A percentile compares a stretch with the other conserved stretches of the same genome.
These are phyloP conservation scores for Fragaria iinumae DNA, from an alignment of 306 rosid species.

Conservation along the genomic window DNA sequence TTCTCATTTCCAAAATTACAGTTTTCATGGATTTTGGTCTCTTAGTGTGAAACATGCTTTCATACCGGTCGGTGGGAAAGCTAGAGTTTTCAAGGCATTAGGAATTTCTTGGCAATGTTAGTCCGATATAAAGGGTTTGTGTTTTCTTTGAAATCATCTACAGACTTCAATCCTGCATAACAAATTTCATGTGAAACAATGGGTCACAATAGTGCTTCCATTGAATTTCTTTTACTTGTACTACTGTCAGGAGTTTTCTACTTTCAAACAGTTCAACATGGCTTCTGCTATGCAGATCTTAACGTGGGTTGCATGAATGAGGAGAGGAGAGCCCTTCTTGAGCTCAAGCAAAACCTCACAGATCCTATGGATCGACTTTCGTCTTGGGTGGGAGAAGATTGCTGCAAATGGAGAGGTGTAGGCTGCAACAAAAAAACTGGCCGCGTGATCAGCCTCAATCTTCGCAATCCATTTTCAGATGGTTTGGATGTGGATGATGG, in stretches of 20 bases:
- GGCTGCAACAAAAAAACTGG: constrained; percentile 23
- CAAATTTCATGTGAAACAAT: too few species aligned
- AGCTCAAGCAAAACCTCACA: constrained; percentile 11
- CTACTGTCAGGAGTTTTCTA: not conserved
- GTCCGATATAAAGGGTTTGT: too few species aligned
- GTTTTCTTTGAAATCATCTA: too few species aligned
- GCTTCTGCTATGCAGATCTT: not conserved
- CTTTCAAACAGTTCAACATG: not conserved
- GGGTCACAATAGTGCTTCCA: too few species aligned
- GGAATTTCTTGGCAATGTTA: too few species aligned
- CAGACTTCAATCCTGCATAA: too few species aligned
- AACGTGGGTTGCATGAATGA: not conserved
- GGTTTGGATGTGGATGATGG: not conserved
- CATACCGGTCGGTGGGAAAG: too few species aligned
- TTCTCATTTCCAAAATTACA: too few species aligned
- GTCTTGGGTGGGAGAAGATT: too few species aligned
- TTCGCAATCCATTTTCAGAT: not conserved
- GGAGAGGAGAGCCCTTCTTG: constrained; percentile 23
- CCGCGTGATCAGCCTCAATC: constrained; percentile 6
- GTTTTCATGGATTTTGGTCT: too few species aligned
- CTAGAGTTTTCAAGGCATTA: too few species aligned
- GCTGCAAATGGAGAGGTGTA: constrained; percentile 6
- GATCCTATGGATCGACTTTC: not conserved
- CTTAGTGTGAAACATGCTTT: too few species aligned
- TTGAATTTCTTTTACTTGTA: not conserved